Conservation (phyloP, 2,329 filamentous ascomycete genomes). For the Ceratocystis alfenasii region DNA sequence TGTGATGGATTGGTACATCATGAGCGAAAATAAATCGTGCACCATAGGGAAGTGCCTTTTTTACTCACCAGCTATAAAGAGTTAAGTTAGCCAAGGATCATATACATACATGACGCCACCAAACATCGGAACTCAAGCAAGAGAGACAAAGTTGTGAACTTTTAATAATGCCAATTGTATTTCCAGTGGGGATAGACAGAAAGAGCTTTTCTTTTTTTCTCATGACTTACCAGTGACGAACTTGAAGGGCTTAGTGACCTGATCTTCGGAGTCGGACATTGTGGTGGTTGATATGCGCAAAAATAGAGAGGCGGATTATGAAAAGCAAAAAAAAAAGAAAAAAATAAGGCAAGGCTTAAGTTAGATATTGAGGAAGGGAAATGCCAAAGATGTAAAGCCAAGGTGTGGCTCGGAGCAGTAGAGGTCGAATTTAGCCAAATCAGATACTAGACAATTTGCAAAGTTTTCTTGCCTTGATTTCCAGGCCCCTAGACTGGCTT, state of each 20-base stretch:
- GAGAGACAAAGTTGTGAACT: too few species aligned
- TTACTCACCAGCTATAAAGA: slow-evolving; percentile 35
- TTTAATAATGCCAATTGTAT: too few species aligned
- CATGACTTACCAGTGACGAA: slow-evolving; percentile 83
- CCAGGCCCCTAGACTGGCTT: slow-evolving; percentile 10
- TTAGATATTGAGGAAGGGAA: slow-evolving; percentile 15
- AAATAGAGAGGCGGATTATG: slow-evolving; percentile 4
- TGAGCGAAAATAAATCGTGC: background rate
- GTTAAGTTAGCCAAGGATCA: slow-evolving; percentile 33
- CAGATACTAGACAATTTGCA: slow-evolving; percentile 32
- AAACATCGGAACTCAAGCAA: slow-evolving; percentile 7
- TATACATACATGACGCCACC: slow-evolving; percentile 28
- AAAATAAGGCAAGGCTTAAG: slow-evolving; percentile 1
- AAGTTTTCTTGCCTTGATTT: slow-evolving; percentile 11
- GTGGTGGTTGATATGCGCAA: slow-evolving; percentile 37
- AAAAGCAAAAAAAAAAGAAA: slow-evolving; percentile 7
- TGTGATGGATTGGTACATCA: background rate
- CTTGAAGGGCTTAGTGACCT: slow-evolving; percentile 99
- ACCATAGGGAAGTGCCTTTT: slow-evolving; percentile 18
- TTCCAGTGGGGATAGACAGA: background rate
- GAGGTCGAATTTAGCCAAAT: slow-evolving; percentile 31
- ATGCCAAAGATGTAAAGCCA: slow-evolving; percentile 30
- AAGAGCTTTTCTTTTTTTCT: slow-evolving; percentile 22
- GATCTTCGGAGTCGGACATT: slow-evolving; percentile 76
- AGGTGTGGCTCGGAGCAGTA: slow-evolving; percentile 30